Evolutionary conservation across 108 stramenopile genomes (phyloP).

Genomic region (Chaetoceros muelleri): DNA sequence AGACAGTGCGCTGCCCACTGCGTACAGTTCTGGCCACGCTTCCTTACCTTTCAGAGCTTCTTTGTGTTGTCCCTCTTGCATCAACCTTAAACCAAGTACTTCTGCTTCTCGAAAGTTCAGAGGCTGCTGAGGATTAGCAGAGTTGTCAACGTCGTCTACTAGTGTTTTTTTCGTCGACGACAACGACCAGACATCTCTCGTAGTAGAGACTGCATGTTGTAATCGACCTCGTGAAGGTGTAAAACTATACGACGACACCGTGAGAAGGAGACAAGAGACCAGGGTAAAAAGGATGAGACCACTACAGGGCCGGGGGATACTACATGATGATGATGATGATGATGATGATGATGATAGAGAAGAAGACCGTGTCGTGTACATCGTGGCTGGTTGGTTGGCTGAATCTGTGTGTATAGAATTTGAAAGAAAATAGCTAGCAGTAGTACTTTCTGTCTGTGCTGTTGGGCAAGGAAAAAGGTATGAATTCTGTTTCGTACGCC

Average conservation of each 20-base stretch:
- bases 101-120: conserved; percentile 73
- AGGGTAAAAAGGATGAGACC: too few relatives aligned
- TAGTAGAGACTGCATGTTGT: not conserved
- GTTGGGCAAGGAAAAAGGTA: too few relatives aligned
- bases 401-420: too few relatives aligned
- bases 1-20: too few relatives aligned
- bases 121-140: too few relatives aligned
- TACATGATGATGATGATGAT: not conserved
- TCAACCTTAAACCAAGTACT: conserved; percentile 54
- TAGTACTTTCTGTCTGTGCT: too few relatives aligned
- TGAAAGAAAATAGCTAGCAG: too few relatives aligned
- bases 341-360: not conserved
- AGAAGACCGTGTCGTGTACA: not conserved
- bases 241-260: too few relatives aligned
- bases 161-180: not conserved
- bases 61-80: conserved; percentile 69
- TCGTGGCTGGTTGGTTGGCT: too few relatives aligned
- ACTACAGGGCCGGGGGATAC: not conserved
- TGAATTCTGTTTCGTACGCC: too few relatives aligned
- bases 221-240: conserved; percentile 4
- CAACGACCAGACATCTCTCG: not conserved
- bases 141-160: too few relatives aligned
- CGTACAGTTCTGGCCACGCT: not conserved
- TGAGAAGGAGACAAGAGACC: not conserved
- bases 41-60: conserved; percentile 58